Base-by-base conservation (phyloP, 2,329 filamentous ascomycete species). In the Fusarium multiceps region DNA sequence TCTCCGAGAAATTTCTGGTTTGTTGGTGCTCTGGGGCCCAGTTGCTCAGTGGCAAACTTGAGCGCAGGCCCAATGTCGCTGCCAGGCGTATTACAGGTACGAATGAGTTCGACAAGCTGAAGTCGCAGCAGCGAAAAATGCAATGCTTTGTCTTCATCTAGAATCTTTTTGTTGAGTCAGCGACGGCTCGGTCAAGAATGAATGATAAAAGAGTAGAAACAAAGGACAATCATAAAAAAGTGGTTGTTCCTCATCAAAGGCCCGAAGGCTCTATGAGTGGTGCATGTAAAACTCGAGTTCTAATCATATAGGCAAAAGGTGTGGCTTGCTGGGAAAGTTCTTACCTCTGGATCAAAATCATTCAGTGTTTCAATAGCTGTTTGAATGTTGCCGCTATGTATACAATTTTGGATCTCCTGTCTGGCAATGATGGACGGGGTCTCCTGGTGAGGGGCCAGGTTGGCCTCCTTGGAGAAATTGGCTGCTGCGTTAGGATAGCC, bases 261-360 rank as follows among this genome's bases (percentile, higher is more conserved):
- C 89, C 89, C 86, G 85, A 88, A 90, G 89, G 87, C 86, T 86
- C 89, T 98, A 96, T 93, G 96, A 94, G 96, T 99, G 96, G 96
- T 99, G 96, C 96, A 99, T 99, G 95, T 87, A 97, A 90, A 94
- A 92, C 87, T 87, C 84, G 78, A 80, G 78, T 86, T 93, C 86
- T 97, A 97, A 99, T 99, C 96, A 96, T 94, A 82, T 88, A 55
- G 54, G 32, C 34, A 34, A 27, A 40, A 40, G 86, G 88, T 83
- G 63, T 21, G 72, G 66, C 47, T 53, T 60, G 67, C 25, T 62
- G 32, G 56, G 43, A 49, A 41, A 40, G n/a, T 13, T 28, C 92
- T 82, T 90, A 99, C 96, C 88, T 96, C 90, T 73, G 94, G 92
- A 73, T 97, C 93, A 34, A 97, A 83, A 72, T 97, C 93, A 78